Conservation (phyloP, 164 flowering plant species). For the Nymphaea thermarum region DNA sequence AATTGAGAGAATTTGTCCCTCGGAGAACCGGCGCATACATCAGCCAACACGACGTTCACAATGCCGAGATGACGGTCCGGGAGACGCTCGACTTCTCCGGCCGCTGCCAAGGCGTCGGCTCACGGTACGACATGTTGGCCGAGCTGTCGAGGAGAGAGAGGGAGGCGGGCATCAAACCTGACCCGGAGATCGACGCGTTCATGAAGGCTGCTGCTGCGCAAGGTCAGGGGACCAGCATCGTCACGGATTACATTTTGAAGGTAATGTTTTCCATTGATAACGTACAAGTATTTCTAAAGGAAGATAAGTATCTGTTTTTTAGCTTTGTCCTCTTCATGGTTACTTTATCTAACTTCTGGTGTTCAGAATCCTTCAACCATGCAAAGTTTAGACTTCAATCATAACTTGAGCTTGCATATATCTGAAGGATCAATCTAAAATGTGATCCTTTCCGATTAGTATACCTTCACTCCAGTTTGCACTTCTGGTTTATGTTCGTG, state of each 20-base stretch:
- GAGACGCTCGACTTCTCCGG: constrained; percentile 60
- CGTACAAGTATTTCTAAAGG: too few relatives aligned
- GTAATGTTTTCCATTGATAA: constrained; percentile 18
- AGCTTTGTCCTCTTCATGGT: too few relatives aligned
- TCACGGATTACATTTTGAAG: constrained; percentile 51
- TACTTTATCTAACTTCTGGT: too few relatives aligned
- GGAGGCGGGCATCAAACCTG: constrained; percentile 45
- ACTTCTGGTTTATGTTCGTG: too few relatives aligned
- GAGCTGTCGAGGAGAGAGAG: constrained; percentile 48
- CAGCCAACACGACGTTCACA: constrained; percentile 61
- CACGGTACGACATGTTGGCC: constrained; percentile 38
- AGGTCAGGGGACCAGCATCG: constrained; percentile 41
- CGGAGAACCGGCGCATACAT: constrained; percentile 57
- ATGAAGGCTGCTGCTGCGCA: constrained; percentile 51
- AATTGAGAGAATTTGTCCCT: constrained; percentile 43
- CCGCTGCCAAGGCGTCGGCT: constrained; percentile 57
- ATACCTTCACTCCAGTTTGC: too few relatives aligned
- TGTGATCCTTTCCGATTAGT: too few relatives aligned
- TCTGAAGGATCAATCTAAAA: too few relatives aligned
- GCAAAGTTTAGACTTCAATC: too few relatives aligned
- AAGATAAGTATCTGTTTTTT: too few relatives aligned
- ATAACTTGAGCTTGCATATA: too few relatives aligned
- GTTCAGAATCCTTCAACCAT: too few relatives aligned
- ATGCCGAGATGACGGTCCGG: constrained; percentile 50
- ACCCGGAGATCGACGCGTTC: constrained; percentile 53